phyloP scores from a whole-genome alignment of 768 basidiomycete genomes.

The Kockovaella imperatae region DNA sequence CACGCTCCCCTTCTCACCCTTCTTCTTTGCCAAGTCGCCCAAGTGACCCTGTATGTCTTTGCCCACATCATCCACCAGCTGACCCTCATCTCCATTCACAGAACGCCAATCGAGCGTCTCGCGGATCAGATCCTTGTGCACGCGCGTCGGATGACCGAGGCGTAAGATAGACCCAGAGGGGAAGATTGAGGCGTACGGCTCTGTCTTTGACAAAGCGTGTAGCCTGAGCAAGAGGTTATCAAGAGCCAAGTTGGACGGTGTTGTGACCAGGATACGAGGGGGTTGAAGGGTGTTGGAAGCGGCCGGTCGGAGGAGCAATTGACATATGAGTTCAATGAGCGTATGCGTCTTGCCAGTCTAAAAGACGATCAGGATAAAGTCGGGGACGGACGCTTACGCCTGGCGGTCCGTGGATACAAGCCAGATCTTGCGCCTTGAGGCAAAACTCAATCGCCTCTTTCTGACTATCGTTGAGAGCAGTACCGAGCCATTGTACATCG shows the following conservation, averaged over 20 bases:
- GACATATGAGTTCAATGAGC: constrained; percentile 84
- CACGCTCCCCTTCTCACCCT: constrained; percentile 48
- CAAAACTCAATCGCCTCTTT: constrained; percentile 73
- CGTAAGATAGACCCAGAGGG: constrained; percentile 56
- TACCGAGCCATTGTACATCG: constrained; percentile 62
- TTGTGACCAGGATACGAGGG: constrained; percentile 31
- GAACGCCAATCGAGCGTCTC: constrained; percentile 48
- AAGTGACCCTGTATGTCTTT: constrained; percentile 68
- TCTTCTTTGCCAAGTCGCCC: constrained; percentile 59
- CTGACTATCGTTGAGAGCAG: constrained; percentile 72
- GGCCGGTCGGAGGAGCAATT: constrained; percentile 44
- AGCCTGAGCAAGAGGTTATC: constrained; percentile 92
- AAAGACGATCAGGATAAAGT: constrained; percentile 1
- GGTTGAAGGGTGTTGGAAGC: constrained; percentile 8
- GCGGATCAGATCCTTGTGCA: constrained; percentile 55
- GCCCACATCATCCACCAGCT: constrained; percentile 80
- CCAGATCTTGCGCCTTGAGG: constrained; percentile 70
- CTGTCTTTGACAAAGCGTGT: constrained; percentile 12
- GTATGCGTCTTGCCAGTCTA: constrained; percentile 96
- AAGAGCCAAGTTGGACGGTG: constrained; percentile 55
- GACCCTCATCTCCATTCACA: constrained; percentile 53
- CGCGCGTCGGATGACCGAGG: constrained; percentile 91
- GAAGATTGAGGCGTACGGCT: constrained; percentile 32
- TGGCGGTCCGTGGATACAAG: constrained; percentile 96
- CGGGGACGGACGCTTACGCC: constrained; percentile 47